A percentile compares a stretch with the other conserved stretches of the same genome.
Evolutionary conservation across 2,329 filamentous ascomycete genomes (phyloP).

Genomic region (Ophiocordyceps camponoti-rufipedis): DNA sequence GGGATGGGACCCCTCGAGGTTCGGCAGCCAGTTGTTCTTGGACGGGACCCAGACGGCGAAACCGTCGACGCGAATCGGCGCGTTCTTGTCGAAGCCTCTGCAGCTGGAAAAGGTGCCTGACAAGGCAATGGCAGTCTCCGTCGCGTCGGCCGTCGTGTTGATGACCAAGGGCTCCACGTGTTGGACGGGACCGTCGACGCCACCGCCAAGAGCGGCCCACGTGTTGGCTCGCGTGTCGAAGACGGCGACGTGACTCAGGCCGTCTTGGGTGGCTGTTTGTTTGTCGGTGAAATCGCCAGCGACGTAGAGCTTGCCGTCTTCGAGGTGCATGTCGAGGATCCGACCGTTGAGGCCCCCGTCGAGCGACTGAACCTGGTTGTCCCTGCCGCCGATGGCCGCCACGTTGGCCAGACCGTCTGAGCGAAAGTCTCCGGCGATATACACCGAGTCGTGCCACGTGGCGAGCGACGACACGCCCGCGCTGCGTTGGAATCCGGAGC

Average conservation of each 20-base stretch:
- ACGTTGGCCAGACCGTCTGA: slow-evolving; percentile 53
- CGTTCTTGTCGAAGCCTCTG: slow-evolving; percentile 45
- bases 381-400: slow-evolving; percentile 44
- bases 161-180: slow-evolving; percentile 60
- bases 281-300: slow-evolving; percentile 76
- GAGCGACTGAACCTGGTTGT: slow-evolving; percentile 41
- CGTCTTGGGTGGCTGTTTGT: slow-evolving; percentile 36
- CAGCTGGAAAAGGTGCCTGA: slow-evolving; percentile 66
- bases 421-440: slow-evolving; percentile 73
- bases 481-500: slow-evolving; percentile 44
- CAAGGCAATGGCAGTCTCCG: slow-evolving; percentile 60
- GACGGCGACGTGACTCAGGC: slow-evolving; percentile 56
- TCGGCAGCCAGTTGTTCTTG: slow-evolving; percentile 70
- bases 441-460: slow-evolving; percentile 45
- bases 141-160: slow-evolving; percentile 51
- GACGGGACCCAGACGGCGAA: slow-evolving; percentile 91
- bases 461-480: slow-evolving; percentile 57
- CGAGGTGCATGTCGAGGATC: slow-evolving; percentile 53
- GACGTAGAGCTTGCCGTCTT: slow-evolving; percentile 53
- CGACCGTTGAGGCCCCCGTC: slow-evolving; percentile 63
- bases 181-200: slow-evolving; percentile 63
- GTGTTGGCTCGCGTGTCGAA: slow-evolving; percentile 50
- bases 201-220: slow-evolving; percentile 69
- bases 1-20: slow-evolving; percentile 46
- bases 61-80: slow-evolving; percentile 44